Percentiles rank a stretch among this genome's conserved stretches.
Conservation (phyloP, 148 eudicot genomes). For the Heliosperma pusillum region DNA sequence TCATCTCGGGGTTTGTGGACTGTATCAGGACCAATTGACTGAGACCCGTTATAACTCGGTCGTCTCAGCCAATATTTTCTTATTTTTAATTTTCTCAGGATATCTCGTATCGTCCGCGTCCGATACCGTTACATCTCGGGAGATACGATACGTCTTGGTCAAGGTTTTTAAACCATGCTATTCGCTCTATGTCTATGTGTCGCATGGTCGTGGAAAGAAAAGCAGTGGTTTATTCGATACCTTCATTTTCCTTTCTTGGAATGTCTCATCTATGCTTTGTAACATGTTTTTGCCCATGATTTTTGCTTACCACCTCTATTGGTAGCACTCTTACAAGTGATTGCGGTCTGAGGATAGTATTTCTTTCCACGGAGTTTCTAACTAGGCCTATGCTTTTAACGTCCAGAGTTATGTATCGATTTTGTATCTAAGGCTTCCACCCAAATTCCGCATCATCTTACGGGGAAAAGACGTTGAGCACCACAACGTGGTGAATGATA, state of each 20-base stretch:
- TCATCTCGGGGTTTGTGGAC: too few relatives aligned
- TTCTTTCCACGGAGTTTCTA: conserved; percentile 2
- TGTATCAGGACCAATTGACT: too few relatives aligned
- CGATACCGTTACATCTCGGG: too few relatives aligned
- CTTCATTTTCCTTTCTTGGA: neutral
- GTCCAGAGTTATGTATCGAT: conserved; percentile 88
- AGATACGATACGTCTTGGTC: too few relatives aligned
- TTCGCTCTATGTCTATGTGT: neutral
- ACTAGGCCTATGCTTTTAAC: conserved; percentile 17
- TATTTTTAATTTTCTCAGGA: too few relatives aligned
- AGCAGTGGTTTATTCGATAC: neutral
- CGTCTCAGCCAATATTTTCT: too few relatives aligned
- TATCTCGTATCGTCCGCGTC: too few relatives aligned
- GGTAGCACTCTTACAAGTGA: neutral
- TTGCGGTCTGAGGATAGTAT: neutral
- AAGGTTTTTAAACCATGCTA: too few relatives aligned
- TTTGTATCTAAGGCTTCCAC: conserved; percentile 77
- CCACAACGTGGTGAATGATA: conserved; percentile 77
- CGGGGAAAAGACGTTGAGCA: conserved; percentile 84
- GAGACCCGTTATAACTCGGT: too few relatives aligned
- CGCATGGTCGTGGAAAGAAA: neutral
- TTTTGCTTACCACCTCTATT: neutral
- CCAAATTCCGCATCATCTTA: conserved; percentile 66
- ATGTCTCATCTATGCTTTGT: neutral
- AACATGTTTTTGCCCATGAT: neutral